Evolutionary conservation across 768 basidiomycete genomes (phyloP).

Genomic region (Mycena rebaudengoi): DNA sequence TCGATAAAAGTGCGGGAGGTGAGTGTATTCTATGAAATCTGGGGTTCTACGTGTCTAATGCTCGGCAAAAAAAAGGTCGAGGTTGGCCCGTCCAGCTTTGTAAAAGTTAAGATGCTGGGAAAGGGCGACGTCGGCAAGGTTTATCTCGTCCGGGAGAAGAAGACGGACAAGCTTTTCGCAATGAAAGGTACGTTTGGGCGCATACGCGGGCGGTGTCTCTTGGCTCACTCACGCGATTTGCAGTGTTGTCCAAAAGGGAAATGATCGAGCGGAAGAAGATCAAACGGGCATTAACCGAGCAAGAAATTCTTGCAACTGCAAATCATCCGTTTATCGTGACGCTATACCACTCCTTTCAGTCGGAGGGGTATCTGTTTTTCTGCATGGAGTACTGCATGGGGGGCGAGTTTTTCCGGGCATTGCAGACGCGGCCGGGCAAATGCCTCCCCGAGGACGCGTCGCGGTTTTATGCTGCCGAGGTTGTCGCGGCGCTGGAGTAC

Average conservation of each 20-base stretch:
- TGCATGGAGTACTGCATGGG: slow-evolving; percentile 99
- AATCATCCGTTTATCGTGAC: slow-evolving; percentile 99
- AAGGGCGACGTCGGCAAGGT: slow-evolving; percentile 99
- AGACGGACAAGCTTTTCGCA: slow-evolving; percentile 93
- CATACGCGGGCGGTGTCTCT: slow-evolving; percentile 28
- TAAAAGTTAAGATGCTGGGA: slow-evolving; percentile 97
- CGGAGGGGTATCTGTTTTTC: slow-evolving; percentile 96
- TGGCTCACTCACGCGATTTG: slow-evolving; percentile 30
- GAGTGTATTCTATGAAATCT: slow-evolving; percentile 40
- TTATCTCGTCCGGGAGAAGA: slow-evolving; percentile 98
- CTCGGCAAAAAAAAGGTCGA: slow-evolving; percentile 75
- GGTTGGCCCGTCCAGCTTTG: slow-evolving; percentile 92
- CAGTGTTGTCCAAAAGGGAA: slow-evolving; percentile 98
- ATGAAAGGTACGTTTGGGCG: slow-evolving; percentile 88
- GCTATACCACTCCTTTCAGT: slow-evolving; percentile 98
- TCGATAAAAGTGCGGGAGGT: slow-evolving; percentile 95
- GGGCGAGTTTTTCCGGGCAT: slow-evolving; percentile 97
- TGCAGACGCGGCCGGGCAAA: slow-evolving; percentile 96
- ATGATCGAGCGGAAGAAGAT: slow-evolving; percentile 99
- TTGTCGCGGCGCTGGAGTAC: slow-evolving; percentile 97
- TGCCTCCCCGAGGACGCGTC: slow-evolving; percentile 96
- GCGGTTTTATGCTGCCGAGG: slow-evolving; percentile 98
- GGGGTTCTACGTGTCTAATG: slow-evolving; percentile 16
- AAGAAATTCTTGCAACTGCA: slow-evolving; percentile 97
- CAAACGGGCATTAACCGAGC: slow-evolving; percentile 97